Evolutionary conservation across 176 grass and related monocot species (phyloP), one percentile per base, ranked within the genome.

Genomic region (barley (Hordeum vulgare)): DNA sequence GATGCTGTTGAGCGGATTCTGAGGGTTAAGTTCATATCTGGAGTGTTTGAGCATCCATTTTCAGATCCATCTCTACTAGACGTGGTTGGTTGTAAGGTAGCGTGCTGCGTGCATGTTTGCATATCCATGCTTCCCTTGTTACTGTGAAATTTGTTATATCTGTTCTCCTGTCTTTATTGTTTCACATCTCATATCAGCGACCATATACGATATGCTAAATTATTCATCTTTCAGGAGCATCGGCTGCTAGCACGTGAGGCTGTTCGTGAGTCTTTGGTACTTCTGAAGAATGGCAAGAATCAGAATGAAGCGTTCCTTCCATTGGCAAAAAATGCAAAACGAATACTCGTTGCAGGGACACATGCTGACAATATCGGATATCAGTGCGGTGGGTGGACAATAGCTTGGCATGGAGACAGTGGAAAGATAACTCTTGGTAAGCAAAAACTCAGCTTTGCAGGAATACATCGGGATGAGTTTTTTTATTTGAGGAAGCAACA

Each of bases 311-410:
- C 74, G 11, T 92, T 99, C 82, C 91, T 99, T 87, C 96, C 96
- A 68, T 80, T 99, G 71, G 86, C 81, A 27, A 96, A 87, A 94
- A 85, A 92, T 83, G 87, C 75, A 17, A 94, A 93, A 90, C 87
- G 85, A 89, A 87, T 94, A 79, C 90, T 99, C 58, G 87, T 96
- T 62, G 83, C 91, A 26, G 93, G 93, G 68, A 81, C 68, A 34
- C 93, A 99, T 86, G 93, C 96, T 90, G 91, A 96, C 45, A 36
- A 96, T 87, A 92, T 99, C 65, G 93, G 93, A 70, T 94, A 89
- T 90, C 93, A 99, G 41, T 99, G 96, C 15, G 93, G 93, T n/a
- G 93, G 93, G 36, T 99, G 96, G 96, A 99, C 93, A 18, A 99
- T 99, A 78, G 78, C 89, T 72, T 94, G 91, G 93, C 33, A 89